Base-by-base conservation (phyloP, 2,329 filamentous ascomycete species). In the Diaporthe citriasiana region DNA sequence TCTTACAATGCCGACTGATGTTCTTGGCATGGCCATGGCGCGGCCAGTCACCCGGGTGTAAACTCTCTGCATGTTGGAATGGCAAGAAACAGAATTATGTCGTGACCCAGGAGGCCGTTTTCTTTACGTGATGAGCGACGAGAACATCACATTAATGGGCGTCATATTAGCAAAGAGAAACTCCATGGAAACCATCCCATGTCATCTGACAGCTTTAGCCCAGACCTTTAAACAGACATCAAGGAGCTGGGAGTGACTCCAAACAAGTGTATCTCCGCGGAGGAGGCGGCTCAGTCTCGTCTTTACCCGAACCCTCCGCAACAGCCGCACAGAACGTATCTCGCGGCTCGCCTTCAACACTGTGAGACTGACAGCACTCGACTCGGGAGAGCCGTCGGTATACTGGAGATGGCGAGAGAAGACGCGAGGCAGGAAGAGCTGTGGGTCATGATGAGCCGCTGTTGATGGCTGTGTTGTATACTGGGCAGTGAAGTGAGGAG, bases 91-190 rank as follows among this genome's bases (percentile, higher is more conserved):
- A 68, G 45, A 68, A 10, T 40, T n/a, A 68, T 68, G 63, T 68
- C 63, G 63, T 53, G 63, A 68, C 63, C 45, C n/a, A 40, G 33
- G 63, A 15, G 47, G 47, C 63, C 40, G 55, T 65, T 71, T 71
- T 35, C 70, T 42, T 63, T 70, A 71, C 72, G 65, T 71, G 47
- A 65, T 71, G 50, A 51, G 50, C 12, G 69, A 71, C 57, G 38
- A 51, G 22, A 56, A 50, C 47, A 69, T 71, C 77, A 72, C 70
- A 73, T 73, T 51, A 75, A 75, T 47, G 65, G 40, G 73, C 76
- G 73, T 78, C 73, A 76, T 76, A 76, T 78, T 80, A 77, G 76
- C 77, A 79, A 80, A 79, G 71, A 80, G 76, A 78, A 79, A 79
- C 74, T 74, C 77, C 53, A 56, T 72, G 27, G 47, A 47, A 45